Base-by-base conservation (phyloP, 192 early-diverging fungal species). In the Podochytrium sp. region DNA sequence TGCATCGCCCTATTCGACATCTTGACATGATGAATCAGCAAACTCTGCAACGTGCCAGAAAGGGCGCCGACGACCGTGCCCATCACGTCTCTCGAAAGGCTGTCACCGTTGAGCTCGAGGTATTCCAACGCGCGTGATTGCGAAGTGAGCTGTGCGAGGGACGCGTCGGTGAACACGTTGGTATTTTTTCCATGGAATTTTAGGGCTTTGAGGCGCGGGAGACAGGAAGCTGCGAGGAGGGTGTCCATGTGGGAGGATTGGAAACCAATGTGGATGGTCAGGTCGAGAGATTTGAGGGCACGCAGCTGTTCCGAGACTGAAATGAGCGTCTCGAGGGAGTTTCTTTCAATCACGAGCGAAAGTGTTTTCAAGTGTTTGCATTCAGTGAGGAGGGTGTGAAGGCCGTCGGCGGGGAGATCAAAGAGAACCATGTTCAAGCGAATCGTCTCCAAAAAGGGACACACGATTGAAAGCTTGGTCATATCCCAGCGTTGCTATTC, bases 121-220 rank as follows among this genome's bases (percentile, higher is more conserved):
- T 78, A 84, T 58, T 84, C 83, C 23, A 84, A 41, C 2, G 1
- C 14, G 14, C 43, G 43, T 1, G 80, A 63, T 18, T 73, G 52
- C n/a, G 2, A 41, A 37, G 65, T 59, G 27, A 84, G 63, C 6
- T 10, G 10, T 33, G 29, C 37, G 4, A 84, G 74, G 0, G 51
- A 39, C 10, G 34, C 60, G 59, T 84, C 78, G 38, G 43, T 71
- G 58, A 84, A 84, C 12, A 84, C 78, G n/a, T 67, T 73, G 5
- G 83, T 81, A 64, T 84, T 80, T 42, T 81, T 81, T 27, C 57
- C 65, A 55, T 84, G 83, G 63, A 84, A 84, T 74, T 82, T 82
- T 16, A 84, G 52, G 10, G 80, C 83, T 55, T 63, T 76, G 32
- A 84, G 42, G 5, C 65, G 60, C 1, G 56, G 39, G 16, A 84